These are phyloP conservation scores for Starmerella stigmatis DNA, from an alignment of 805 yeast genomes.

Conservation along the genomic window DNA sequence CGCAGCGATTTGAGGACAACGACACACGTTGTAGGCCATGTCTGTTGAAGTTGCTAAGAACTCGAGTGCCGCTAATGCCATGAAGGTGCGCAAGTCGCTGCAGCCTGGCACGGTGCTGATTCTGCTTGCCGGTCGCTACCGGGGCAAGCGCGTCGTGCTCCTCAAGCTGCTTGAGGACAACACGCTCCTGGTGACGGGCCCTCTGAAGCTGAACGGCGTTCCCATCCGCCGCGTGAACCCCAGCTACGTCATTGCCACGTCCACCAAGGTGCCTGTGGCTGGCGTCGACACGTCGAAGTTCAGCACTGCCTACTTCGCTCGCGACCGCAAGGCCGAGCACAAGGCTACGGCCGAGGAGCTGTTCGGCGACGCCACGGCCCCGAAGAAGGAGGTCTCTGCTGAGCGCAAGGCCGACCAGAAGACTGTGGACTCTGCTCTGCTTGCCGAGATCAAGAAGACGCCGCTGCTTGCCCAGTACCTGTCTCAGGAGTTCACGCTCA, in stretches of 20 bases:
- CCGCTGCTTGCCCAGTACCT: conserved; percentile 95
- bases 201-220: conserved; percentile 99
- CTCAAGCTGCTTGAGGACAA: conserved; percentile 94
- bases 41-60: conserved; percentile 32
- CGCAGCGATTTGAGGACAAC: not conserved
- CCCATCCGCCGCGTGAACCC: conserved; percentile 99
- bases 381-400: conserved; percentile 80
- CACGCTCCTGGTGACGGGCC: conserved; percentile 95
- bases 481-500: conserved; percentile 89
- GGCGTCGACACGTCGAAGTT: conserved; percentile 72
- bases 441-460: conserved; percentile 92
- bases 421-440: conserved; percentile 81
- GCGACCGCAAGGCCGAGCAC: conserved; percentile 77
- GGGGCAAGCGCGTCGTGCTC: conserved; percentile 99
- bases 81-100: conserved; percentile 87
- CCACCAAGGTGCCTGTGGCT: conserved; percentile 75
- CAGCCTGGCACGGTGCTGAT: conserved; percentile 97
- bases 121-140: conserved; percentile 97
- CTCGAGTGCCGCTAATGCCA: conserved; percentile 88
- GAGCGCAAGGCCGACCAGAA: conserved; percentile 97
- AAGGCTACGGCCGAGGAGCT: conserved; percentile 76
- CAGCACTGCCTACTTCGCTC: conserved; percentile 90
- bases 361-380: conserved; percentile 67
- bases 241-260: conserved; percentile 97
- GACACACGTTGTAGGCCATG: conserved; percentile 3